Base-by-base conservation (phyloP, 768 basidiomycete genomes). In the Hygrophorus pudorinus region DNA sequence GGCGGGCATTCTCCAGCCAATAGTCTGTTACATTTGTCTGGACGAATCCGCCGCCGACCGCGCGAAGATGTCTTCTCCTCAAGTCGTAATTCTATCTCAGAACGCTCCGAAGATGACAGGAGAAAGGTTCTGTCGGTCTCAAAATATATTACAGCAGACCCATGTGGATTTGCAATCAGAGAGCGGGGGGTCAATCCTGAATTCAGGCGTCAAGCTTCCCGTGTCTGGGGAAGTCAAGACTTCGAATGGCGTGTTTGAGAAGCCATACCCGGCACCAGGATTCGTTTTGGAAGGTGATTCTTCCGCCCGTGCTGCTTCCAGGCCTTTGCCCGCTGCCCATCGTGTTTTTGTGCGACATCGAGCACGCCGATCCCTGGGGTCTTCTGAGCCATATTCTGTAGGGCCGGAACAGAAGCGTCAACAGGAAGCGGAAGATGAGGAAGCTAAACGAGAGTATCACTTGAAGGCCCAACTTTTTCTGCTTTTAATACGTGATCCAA, bases 381-480 rank as follows among this genome's bases (percentile, higher is more conserved):
- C 56, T 8, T 45, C 49, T 32, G 59, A 60, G 30, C 49, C 59
- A 32, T 51, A 51, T 36, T 31, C 57, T 45, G 32, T 53, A 49
- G 12, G 54, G 48, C 16, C 60, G 41, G 61, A 58, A 20, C 56
- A 65, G 48, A 59, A 60, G 41, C 59, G 61, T 10, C 64, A 63
- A 37, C 56, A 55, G 43, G 66, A 68, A 38, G 66, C 63, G 10
- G 73, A 78, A 38, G 73, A 73, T 47, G 66, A 68, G 41, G 65
- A 64, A 35, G 59, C 75, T 18, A 66, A 66, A 41, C 61, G 58
- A 17, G 80, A 81, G 49, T 83, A 86, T 45, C 76, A 80, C 38
- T 58, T 59, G 39, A 81, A 79, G 56, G 55, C 68, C 47, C 63
- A 68, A 14, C 36, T n/a, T 20, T 18, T 36, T 34, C 30, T 36